Conservation (phyloP, 495 filamentous ascomycete species). For the Penicillium mononematosum region DNA sequence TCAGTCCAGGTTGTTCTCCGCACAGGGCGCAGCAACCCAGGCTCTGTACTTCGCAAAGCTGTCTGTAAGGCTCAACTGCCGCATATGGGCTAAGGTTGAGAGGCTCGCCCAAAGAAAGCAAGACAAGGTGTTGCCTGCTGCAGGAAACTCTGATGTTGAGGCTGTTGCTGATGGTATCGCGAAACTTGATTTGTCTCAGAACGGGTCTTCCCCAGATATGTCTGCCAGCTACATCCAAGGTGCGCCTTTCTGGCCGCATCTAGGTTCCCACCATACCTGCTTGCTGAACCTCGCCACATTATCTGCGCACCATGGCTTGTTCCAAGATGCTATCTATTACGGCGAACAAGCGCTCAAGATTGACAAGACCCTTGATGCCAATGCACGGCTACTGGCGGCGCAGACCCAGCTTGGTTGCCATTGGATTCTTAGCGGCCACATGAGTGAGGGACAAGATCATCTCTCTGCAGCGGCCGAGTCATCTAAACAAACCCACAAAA, state of each 20-base stretch:
- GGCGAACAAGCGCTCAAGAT: conserved; percentile 80
- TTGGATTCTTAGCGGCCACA: conserved; percentile 60
- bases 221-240: conserved; percentile 46
- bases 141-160: conserved; percentile 37
- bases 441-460: conserved; percentile 60
- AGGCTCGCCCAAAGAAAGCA: conserved; percentile 41
- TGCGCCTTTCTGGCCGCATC: conserved; percentile 77
- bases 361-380: conserved; percentile 64
- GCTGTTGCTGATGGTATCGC: conserved; percentile 44
- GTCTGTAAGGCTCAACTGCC: conserved; percentile 62
- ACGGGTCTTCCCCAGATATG: conserved; percentile 22
- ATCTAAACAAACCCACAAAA: conserved; percentile 38
- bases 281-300: conserved; percentile 69
- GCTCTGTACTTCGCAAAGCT: conserved; percentile 66
- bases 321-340: conserved; percentile 88
- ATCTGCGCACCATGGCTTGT: conserved; percentile 80
- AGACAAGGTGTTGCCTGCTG: conserved; percentile 26
- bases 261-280: conserved; percentile 66
- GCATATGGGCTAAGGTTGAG: conserved; percentile 71
- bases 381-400: conserved; percentile 51
- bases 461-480: conserved; percentile 50
- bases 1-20: conserved; percentile 61
- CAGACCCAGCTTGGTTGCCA: conserved; percentile 62
- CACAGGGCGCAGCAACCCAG: conserved; percentile 59
- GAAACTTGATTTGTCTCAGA: conserved; percentile 41